Percentiles rank a stretch among this genome's conserved stretches.
Evolutionary conservation across 169 alveolate genomes (phyloP).

Genomic region (Eimeria falciformis): DNA sequence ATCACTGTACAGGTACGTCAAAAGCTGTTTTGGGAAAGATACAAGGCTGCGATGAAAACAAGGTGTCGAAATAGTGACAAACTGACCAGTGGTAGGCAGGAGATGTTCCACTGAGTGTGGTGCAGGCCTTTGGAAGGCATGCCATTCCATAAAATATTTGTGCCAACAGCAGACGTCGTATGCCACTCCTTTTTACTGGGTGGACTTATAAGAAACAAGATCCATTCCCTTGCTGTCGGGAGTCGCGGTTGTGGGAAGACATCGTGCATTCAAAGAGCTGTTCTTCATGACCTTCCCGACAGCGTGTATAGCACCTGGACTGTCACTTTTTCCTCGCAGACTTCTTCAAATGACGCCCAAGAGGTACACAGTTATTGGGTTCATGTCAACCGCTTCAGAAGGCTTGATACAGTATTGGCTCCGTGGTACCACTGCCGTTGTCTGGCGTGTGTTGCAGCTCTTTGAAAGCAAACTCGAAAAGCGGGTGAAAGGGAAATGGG

Average conservation of each 20-base stretch:
- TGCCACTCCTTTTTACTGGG: constrained; percentile 88
- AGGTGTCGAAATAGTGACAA: not conserved
- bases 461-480: constrained; percentile 94
- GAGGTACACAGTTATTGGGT: constrained; percentile 22
- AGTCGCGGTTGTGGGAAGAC: constrained; percentile 97
- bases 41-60: not conserved
- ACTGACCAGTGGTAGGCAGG: not conserved
- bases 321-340: constrained; percentile 95
- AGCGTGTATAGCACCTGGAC: constrained; percentile 84
- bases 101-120: constrained; percentile 86
- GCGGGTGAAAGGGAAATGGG: constrained; percentile 93
- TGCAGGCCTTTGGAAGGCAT: constrained; percentile 85
- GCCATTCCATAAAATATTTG: constrained; percentile 92
- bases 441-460: constrained; percentile 82
- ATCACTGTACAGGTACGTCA: constrained; percentile 78
- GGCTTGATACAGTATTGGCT: not conserved
- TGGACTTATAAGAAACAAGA: constrained; percentile 85
- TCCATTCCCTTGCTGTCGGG: constrained; percentile 92
- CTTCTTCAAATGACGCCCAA: constrained; percentile 87
- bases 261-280: constrained; percentile 88
- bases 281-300: constrained; percentile 84
- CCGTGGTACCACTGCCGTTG: constrained; percentile 82
- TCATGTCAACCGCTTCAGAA: constrained; percentile 88
- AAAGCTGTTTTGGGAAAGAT: not conserved
- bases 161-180: constrained; percentile 95